Percentiles rank a stretch among this genome's conserved stretches.
Evolutionary conservation across 2,329 filamentous ascomycete species (phyloP).

Genomic region (Xylariaceae sp.): DNA sequence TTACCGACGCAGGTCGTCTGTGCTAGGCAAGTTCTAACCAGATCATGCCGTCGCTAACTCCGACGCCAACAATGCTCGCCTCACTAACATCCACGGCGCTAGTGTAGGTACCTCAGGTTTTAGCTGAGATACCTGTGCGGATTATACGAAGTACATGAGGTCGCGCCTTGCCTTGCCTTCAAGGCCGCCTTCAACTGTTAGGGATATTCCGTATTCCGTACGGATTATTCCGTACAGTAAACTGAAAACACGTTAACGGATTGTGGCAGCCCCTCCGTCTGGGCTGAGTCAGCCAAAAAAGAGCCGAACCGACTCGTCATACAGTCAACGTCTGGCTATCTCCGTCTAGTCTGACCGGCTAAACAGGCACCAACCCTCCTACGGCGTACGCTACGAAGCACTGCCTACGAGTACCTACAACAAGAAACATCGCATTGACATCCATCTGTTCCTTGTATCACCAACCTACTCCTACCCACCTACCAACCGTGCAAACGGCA

Average conservation of each 20-base stretch:
- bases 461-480: not conserved
- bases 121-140: not conserved
- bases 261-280: not conserved
- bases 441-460: not conserved
- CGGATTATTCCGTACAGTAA: too few relatives aligned
- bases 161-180: not conserved
- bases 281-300: not conserved
- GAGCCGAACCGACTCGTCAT: not conserved
- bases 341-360: not conserved
- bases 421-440: too few relatives aligned
- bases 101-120: not conserved
- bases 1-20: not conserved
- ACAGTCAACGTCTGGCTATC: not conserved
- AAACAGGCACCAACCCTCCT: not conserved
- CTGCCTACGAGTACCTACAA: too few relatives aligned
- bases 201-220: too few relatives aligned
- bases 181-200: too few relatives aligned
- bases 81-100: not conserved
- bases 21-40: not conserved
- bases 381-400: not conserved
- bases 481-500: not conserved
- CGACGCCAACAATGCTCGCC: not conserved
- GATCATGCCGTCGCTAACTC: not conserved
- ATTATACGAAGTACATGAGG: not conserved
- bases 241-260: too few relatives aligned